Evolutionary conservation across 441 rosid species (phyloP).

Genomic region (Brassica hybrid): DNA sequence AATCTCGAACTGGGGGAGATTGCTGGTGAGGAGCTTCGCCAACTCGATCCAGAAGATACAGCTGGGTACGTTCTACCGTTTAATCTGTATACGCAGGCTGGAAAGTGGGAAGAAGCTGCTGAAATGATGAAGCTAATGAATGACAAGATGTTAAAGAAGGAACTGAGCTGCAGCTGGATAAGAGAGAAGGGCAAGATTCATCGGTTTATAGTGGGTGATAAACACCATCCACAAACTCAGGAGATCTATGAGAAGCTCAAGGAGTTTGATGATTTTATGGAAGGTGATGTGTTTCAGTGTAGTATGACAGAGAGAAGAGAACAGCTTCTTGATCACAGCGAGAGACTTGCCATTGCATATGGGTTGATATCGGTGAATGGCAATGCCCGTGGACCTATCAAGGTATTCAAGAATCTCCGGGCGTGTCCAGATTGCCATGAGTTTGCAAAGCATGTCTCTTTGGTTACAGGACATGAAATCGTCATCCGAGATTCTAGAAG

Average conservation of each 20-base stretch:
- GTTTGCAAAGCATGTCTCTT: conserved; percentile 61
- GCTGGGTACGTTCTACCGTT: conserved; percentile 62
- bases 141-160: conserved; percentile 57
- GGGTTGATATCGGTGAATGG: conserved; percentile 54
- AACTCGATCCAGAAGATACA: conserved; percentile 59
- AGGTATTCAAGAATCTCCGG: conserved; percentile 67
- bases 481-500: conserved; percentile 59
- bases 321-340: conserved; percentile 63
- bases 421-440: conserved; percentile 67
- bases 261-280: conserved; percentile 49
- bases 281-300: conserved; percentile 45
- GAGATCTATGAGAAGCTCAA: conserved; percentile 57
- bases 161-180: conserved; percentile 68
- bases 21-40: conserved; percentile 54
- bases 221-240: conserved; percentile 57
- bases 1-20: conserved; percentile 62
- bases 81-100: conserved; percentile 52
- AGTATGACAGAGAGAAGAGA: conserved; percentile 57
- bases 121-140: conserved; percentile 56
- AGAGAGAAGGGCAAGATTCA: conserved; percentile 55
- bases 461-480: conserved; percentile 50
- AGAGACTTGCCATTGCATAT: conserved; percentile 67
- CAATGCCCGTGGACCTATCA: conserved; percentile 45
- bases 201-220: conserved; percentile 63
- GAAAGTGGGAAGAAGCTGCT: conserved; percentile 67